Conservation (phyloP, 164 flowering plant species). For the Euptelea pleiosperma region DNA sequence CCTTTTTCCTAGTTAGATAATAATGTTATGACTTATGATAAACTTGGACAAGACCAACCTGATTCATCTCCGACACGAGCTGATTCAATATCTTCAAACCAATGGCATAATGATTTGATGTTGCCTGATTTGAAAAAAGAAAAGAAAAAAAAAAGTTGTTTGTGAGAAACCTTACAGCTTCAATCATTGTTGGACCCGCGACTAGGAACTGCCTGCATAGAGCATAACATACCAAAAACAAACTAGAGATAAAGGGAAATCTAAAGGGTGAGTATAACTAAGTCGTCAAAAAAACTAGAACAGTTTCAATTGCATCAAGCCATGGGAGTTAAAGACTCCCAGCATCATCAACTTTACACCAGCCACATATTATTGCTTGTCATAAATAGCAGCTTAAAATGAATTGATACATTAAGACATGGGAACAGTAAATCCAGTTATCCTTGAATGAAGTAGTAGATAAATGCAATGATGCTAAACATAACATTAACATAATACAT, state of each 20-base stretch:
- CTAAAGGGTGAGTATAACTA: too few species aligned
- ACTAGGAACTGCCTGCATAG: not conserved
- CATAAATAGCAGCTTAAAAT: too few species aligned
- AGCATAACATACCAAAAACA: not conserved
- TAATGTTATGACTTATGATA: not conserved
- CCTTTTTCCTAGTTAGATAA: not conserved
- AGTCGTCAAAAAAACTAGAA: too few species aligned
- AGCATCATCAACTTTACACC: too few species aligned
- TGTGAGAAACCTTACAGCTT: not conserved
- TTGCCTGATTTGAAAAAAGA: slow-evolving; percentile 46
- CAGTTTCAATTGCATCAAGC: too few species aligned
- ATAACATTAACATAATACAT: too few species aligned
- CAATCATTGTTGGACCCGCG: not conserved
- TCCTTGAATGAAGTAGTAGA: too few species aligned
- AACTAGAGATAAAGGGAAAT: not conserved
- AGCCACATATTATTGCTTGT: too few species aligned
- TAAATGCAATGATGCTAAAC: too few species aligned
- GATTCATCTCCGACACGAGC: slow-evolving; percentile 95
- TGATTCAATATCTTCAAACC: slow-evolving; percentile 93
- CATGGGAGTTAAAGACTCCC: too few species aligned
- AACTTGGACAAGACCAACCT: slow-evolving; percentile 41
- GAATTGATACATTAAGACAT: too few species aligned
- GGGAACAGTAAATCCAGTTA: too few species aligned
- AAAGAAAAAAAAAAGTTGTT: not conserved
- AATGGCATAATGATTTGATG: slow-evolving; percentile 80